Evolutionary conservation across 2,329 filamentous ascomycete species (phyloP).

Genomic region (Aureobasidium vineae): DNA sequence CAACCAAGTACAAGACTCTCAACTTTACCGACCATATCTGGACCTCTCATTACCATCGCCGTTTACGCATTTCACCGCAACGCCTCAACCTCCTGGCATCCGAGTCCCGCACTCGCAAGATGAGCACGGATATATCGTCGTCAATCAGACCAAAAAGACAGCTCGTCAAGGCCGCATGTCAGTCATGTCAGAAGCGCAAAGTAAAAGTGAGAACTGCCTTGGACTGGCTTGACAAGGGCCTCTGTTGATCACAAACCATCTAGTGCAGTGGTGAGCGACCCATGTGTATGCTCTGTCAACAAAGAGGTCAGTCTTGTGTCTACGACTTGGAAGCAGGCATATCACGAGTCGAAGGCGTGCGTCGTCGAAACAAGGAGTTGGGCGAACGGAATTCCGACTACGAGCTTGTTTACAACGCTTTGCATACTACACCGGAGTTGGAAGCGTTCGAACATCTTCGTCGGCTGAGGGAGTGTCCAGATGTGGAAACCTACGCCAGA

Average conservation of each 20-base stretch:
- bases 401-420: slow-evolving; percentile 10
- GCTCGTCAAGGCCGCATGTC: slow-evolving; percentile 22
- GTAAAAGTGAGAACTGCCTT: slow-evolving; percentile 7
- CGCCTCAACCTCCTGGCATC: background rate
- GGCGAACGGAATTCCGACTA: slow-evolving; percentile 21
- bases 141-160: slow-evolving; percentile 21
- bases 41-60: background rate
- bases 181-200: slow-evolving; percentile 24
- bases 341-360: slow-evolving; percentile 20
- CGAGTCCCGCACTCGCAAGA: background rate
- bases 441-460: slow-evolving; percentile 21
- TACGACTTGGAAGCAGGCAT: slow-evolving; percentile 24
- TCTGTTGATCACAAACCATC: background rate
- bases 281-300: slow-evolving; percentile 19
- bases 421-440: background rate
- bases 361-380: slow-evolving; percentile 22
- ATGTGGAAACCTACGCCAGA: slow-evolving; percentile 10
- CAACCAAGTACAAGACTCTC: slow-evolving; percentile 2
- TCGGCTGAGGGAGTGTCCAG: slow-evolving; percentile 2
- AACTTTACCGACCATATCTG: background rate
- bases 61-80: background rate
- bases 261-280: slow-evolving; percentile 26
- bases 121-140: slow-evolving; percentile 10
- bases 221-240: background rate
- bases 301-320: slow-evolving; percentile 13